These are phyloP conservation scores for Yamadazyma triangularis DNA, from an alignment of 1,139 yeast species.

Conservation along the genomic window DNA sequence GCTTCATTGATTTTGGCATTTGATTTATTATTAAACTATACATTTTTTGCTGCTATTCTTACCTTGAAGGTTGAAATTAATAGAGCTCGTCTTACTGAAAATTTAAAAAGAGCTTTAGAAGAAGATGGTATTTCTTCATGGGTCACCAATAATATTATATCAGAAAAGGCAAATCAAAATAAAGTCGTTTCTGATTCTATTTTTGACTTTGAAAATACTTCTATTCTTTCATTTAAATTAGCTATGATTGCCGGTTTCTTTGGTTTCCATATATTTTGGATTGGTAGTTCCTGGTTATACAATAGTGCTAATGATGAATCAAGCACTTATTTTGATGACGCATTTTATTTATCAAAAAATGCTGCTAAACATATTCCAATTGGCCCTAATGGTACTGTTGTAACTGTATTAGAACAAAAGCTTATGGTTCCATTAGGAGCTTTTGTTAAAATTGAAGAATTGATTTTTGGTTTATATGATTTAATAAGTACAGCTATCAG, in stretches of 20 bases:
- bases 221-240: conserved; percentile 60
- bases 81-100: conserved; percentile 80
- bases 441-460: conserved; percentile 64
- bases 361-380: conserved; percentile 40
- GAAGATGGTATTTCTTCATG: conserved; percentile 86
- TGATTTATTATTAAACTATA: conserved; percentile 71
- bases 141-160: conserved; percentile 57
- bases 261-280: conserved; percentile 70
- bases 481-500: conserved; percentile 69
- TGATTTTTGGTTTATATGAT: conserved; percentile 47
- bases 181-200: conserved; percentile 25
- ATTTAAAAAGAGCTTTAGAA: conserved; percentile 77
- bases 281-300: conserved; percentile 70
- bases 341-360: conserved; percentile 28
- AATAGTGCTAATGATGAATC: conserved; percentile 23
- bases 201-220: conserved; percentile 23
- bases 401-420: conserved; percentile 65
- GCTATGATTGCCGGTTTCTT: conserved; percentile 65
- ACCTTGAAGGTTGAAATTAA: conserved; percentile 88
- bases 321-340: not conserved
- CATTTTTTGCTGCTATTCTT: conserved; percentile 82
- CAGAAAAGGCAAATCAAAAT: conserved; percentile 55
- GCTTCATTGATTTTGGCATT: conserved; percentile 68
- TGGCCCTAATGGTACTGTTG: conserved; percentile 49
- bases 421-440: conserved; percentile 67